phyloP scores from a whole-genome alignment of 352 stramenopile genomes.

The Aphanomyces cochlioides region DNA sequence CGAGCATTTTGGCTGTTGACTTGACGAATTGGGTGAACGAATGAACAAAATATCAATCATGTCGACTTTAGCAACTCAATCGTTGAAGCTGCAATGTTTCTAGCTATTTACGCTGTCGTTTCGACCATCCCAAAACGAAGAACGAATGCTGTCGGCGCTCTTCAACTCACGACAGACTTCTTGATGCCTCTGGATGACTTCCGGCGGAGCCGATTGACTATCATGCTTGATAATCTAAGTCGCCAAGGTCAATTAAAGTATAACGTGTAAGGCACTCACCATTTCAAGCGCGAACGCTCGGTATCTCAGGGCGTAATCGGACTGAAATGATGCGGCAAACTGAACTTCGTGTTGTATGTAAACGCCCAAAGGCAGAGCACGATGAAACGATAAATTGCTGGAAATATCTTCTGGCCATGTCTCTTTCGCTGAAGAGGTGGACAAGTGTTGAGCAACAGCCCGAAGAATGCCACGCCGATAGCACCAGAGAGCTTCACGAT shows the following conservation, averaged over 20 bases:
- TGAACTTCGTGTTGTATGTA: background rate
- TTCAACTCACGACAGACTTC: background rate
- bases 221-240: constrained; percentile 6
- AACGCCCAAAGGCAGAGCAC: background rate
- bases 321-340: background rate
- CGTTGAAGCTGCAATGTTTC: too few relatives aligned
- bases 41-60: too few relatives aligned
- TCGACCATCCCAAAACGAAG: background rate
- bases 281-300: background rate
- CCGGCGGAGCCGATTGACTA: background rate
- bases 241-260: background rate
- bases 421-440: too few relatives aligned
- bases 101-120: background rate
- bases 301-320: background rate
- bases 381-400: too few relatives aligned
- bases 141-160: background rate
- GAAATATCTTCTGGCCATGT: too few relatives aligned
- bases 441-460: background rate
- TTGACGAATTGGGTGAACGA: too few relatives aligned
- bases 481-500: constrained; percentile 72
- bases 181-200: background rate
- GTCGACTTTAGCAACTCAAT: too few relatives aligned
- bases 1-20: too few relatives aligned
- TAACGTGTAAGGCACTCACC: background rate
- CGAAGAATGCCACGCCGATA: constrained; percentile 68